A percentile compares a stretch with the other conserved stretches of the same genome.
Conservation (phyloP, 371 early-diverging fungal genomes). For the Sporodiniella umbellata region DNA sequence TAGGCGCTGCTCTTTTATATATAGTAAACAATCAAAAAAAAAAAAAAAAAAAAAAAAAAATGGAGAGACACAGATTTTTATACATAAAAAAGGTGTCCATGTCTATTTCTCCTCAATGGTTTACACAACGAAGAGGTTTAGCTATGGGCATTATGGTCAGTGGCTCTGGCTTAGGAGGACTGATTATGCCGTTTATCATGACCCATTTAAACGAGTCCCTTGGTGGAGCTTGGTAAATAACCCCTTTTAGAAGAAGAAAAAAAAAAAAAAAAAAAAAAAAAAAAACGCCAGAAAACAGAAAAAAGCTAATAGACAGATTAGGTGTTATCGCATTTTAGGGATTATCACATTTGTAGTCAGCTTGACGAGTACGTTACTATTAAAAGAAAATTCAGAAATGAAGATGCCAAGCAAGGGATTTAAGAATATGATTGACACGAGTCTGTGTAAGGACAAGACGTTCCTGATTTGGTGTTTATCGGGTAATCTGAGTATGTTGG, state of each 20-base stretch:
- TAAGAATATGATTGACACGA: conserved; percentile 13
- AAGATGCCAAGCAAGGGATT: conserved; percentile 5
- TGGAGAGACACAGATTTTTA: too few relatives aligned
- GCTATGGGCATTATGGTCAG: conserved; percentile 74
- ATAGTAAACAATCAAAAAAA: conserved; percentile 16
- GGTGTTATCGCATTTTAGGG: conserved; percentile 53
- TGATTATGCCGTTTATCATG: conserved; percentile 66
- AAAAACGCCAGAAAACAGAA: not conserved
- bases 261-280: too few relatives aligned
- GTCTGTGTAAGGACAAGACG: conserved; percentile 18
- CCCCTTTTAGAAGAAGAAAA: too few relatives aligned
- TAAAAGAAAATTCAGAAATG: conserved; percentile 30
- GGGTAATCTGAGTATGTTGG: conserved; percentile 31
- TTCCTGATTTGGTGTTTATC: conserved; percentile 33
- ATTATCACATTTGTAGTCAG: conserved; percentile 45
- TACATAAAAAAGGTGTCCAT: conserved; percentile 42
- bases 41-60: too few relatives aligned
- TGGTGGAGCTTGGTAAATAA: conserved; percentile 56
- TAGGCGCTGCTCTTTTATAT: conserved; percentile 44
- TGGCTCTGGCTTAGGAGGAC: conserved; percentile 80
- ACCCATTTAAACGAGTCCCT: conserved; percentile 52
- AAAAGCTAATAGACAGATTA: conserved; percentile 1
- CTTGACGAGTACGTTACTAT: conserved; percentile 26
- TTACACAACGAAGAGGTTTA: conserved; percentile 60
- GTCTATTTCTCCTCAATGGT: conserved; percentile 75